These are phyloP conservation scores for Pochonia chlamydosporia DNA, from an alignment of 2,329 filamentous ascomycete species.

Conservation along the genomic window DNA sequence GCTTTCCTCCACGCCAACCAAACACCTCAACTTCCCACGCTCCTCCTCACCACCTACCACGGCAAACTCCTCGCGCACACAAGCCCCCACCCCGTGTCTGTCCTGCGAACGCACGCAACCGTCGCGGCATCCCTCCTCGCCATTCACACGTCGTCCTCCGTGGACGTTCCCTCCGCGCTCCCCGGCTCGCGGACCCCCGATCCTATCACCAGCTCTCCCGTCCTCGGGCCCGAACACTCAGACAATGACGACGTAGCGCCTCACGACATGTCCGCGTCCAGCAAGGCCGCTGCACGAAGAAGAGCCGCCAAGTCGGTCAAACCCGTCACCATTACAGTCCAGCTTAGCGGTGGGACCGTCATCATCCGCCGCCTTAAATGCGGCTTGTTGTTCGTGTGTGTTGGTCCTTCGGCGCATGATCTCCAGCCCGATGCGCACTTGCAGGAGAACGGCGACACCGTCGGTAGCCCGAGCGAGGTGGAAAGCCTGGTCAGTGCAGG, in stretches of 20 bases:
- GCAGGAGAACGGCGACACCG: constrained; percentile 24
- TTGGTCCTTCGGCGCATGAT: constrained; percentile 38
- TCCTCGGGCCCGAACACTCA: constrained; percentile 17
- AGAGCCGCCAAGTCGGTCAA: constrained; percentile 19
- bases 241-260: constrained; percentile 10
- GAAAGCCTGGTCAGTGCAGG: constrained; percentile 42
- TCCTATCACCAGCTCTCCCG: constrained; percentile 18
- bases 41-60: constrained; percentile 53
- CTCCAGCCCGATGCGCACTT: constrained; percentile 14
- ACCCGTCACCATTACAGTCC: constrained; percentile 47
- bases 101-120: constrained; percentile 57
- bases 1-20: constrained; percentile 55
- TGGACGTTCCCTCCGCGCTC: constrained; percentile 35
- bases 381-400: constrained; percentile 56
- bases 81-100: constrained; percentile 47
- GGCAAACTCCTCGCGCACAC: constrained; percentile 61
- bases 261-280: constrained; percentile 2
- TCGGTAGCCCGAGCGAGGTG: constrained; percentile 34
- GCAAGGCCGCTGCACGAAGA: not conserved
- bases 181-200: constrained; percentile 27
- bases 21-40: constrained; percentile 50
- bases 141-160: constrained; percentile 44
- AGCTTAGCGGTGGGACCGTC: constrained; percentile 53
- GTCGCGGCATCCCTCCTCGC: constrained; percentile 57
- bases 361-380: constrained; percentile 53